Conservation (phyloP, 177 flowering plant species). For the Vitis hybrid region DNA sequence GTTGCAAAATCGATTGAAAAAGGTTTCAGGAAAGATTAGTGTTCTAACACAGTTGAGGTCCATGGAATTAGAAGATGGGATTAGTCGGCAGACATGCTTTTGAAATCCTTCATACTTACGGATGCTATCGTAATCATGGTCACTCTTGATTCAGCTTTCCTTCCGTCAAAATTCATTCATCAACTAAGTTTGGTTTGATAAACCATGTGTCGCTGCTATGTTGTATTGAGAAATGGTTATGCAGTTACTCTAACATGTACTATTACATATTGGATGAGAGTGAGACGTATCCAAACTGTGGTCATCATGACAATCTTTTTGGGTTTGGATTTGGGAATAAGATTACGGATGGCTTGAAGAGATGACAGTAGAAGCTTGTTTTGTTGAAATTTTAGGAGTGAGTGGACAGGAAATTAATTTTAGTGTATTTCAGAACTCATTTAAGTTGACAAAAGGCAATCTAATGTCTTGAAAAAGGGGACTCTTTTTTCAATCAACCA, state of each 20-base stretch:
- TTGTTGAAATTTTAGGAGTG: too few relatives aligned
- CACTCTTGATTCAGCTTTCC: constrained; percentile 83
- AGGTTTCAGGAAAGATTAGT: too few relatives aligned
- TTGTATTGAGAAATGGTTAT: constrained; percentile 80
- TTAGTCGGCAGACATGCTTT: constrained; percentile 95
- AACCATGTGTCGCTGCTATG: constrained; percentile 76
- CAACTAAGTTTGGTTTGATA: constrained; percentile 75
- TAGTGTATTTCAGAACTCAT: too few relatives aligned
- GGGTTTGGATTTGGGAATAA: constrained; percentile 83
- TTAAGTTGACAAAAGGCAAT: too few relatives aligned
- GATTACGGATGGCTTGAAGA: constrained; percentile 45
- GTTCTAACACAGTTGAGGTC: too few relatives aligned
- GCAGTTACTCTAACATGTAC: constrained; percentile 71
- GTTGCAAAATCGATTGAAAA: too few relatives aligned
- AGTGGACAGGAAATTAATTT: too few relatives aligned
- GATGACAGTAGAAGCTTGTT: too few relatives aligned
- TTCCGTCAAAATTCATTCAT: constrained; percentile 67
- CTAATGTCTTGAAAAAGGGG: too few relatives aligned
- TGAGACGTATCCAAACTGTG: constrained; percentile 94
- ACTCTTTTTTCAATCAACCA: too few relatives aligned
- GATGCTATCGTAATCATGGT: constrained; percentile 76
- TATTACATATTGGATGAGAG: constrained; percentile 88
- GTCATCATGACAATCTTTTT: constrained; percentile 72
- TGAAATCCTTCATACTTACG: constrained; percentile 78
- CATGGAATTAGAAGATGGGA: too few relatives aligned